Evolutionary conservation across 2,329 filamentous ascomycete species (phyloP).

Genomic region (Dactylonectria macrodidyma): DNA sequence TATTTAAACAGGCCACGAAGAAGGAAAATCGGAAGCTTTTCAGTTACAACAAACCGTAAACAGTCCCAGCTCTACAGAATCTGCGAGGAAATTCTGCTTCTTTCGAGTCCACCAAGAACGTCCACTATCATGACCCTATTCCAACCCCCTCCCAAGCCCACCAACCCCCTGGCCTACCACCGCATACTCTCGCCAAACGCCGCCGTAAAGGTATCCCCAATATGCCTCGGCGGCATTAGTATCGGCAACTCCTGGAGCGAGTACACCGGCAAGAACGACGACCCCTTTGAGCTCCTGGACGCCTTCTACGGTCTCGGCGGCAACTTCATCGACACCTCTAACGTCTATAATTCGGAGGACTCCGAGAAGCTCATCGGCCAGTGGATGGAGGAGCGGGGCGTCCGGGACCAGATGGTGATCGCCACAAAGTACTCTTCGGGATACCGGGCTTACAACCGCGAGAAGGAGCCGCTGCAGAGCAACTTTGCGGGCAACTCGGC

Average conservation of each 20-base stretch:
- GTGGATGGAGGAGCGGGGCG: conserved; percentile 61
- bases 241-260: conserved; percentile 42
- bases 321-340: conserved; percentile 74
- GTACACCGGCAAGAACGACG: conserved; percentile 58
- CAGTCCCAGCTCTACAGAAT: not conserved
- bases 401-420: conserved; percentile 63
- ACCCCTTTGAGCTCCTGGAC: conserved; percentile 69
- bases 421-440: conserved; percentile 64
- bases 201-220: conserved; percentile 44
- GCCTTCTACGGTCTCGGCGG: conserved; percentile 68
- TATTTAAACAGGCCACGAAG: not conserved
- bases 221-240: conserved; percentile 45
- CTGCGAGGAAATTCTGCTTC: not conserved
- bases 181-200: conserved; percentile 42
- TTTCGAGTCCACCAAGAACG: not conserved
- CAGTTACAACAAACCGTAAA: no score
- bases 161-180: conserved; percentile 38
- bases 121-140: not conserved
- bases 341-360: conserved; percentile 65
- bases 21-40: not conserved
- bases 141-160: conserved; percentile 30
- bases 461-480: conserved; percentile 26
- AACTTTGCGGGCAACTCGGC: conserved; percentile 59
- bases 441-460: conserved; percentile 47
- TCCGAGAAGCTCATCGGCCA: conserved; percentile 68